A percentile compares a stretch with the other conserved stretches of the same genome.
These are phyloP conservation scores for Podospora pseudopauciseta DNA, from an alignment of 495 filamentous ascomycete genomes.

Conservation along the genomic window DNA sequence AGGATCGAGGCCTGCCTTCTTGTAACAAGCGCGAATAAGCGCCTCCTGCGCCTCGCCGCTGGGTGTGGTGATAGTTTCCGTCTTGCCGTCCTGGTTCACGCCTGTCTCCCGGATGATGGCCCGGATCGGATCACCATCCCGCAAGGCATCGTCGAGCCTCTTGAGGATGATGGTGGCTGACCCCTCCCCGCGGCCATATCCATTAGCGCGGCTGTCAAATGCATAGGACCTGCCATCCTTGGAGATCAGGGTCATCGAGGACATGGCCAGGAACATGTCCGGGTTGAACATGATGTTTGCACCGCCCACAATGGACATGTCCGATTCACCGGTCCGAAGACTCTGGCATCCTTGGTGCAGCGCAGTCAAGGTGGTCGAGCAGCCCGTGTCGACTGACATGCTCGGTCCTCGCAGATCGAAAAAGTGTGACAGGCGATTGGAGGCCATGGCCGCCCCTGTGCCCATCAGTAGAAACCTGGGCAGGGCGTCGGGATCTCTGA, in stretches of 20 bases:
- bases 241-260: constrained; percentile 33
- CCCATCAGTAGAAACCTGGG: constrained; percentile 51
- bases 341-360: constrained; percentile 50
- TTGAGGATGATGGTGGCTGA: constrained; percentile 56
- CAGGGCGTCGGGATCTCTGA: constrained; percentile 31
- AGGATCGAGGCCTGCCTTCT: constrained; percentile 41
- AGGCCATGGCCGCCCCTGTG: constrained; percentile 44
- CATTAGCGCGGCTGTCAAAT: constrained; percentile 55
- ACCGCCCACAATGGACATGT: constrained; percentile 46
- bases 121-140: constrained; percentile 55
- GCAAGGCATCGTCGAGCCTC: constrained; percentile 51
- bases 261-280: constrained; percentile 35
- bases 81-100: constrained; percentile 56
- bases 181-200: constrained; percentile 62
- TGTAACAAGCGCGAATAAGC: constrained; percentile 50
- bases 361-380: constrained; percentile 52
- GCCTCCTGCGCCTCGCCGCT: constrained; percentile 49
- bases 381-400: constrained; percentile 59
- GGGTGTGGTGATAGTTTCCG: constrained; percentile 44
- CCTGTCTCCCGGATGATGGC: constrained; percentile 56
- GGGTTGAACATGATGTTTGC: constrained; percentile 36
- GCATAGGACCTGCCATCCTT: constrained; percentile 36
- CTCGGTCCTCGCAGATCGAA: constrained; percentile 55
- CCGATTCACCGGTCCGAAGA: constrained; percentile 47
- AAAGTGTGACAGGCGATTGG: constrained; percentile 56